A percentile compares a stretch with the other conserved stretches of the same genome.
These are phyloP conservation scores for Aspergillus panamensis DNA, from an alignment of 495 filamentous ascomycete species.

Conservation along the genomic window DNA sequence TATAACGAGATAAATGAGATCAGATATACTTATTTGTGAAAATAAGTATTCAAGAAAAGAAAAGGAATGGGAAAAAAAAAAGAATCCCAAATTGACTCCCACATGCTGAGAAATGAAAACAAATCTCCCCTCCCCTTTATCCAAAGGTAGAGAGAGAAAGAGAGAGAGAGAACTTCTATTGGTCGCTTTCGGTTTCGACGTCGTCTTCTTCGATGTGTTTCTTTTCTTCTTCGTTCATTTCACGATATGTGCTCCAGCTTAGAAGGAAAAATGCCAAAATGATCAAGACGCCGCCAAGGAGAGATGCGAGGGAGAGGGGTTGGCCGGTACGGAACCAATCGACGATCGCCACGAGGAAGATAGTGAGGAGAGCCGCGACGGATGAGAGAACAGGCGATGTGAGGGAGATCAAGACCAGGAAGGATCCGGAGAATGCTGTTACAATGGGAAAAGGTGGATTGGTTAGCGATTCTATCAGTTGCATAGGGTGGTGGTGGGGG, in stretches of 20 bases:
- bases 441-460: not conserved
- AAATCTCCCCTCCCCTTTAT: too few relatives aligned
- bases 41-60: not conserved
- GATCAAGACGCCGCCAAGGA: slow-evolving; percentile 82
- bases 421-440: slow-evolving; percentile 81
- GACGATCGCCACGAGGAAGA: slow-evolving; percentile 89
- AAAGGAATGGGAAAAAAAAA: not conserved
- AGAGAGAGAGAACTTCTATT: slow-evolving; percentile 28
- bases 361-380: slow-evolving; percentile 89
- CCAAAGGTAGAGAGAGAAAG: too few relatives aligned
- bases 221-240: slow-evolving; percentile 79
- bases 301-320: slow-evolving; percentile 66
- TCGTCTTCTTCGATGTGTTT: slow-evolving; percentile 49
- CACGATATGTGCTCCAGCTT: slow-evolving; percentile 85
- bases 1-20: too few relatives aligned
- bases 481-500: not conserved
- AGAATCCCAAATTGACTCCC: not conserved
- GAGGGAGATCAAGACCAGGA: slow-evolving; percentile 85
- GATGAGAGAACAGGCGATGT: slow-evolving; percentile 89
- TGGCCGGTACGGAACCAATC: slow-evolving; percentile 82
- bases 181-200: slow-evolving; percentile 42
- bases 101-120: too few relatives aligned
- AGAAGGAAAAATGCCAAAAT: slow-evolving; percentile 80
- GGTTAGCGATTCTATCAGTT: not conserved
- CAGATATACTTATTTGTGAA: not conserved